Percentiles rank a stretch among this genome's conserved stretches.
These are phyloP conservation scores for Phytopythium ostracodes DNA, from an alignment of 352 stramenopile genomes.

Conservation along the genomic window DNA sequence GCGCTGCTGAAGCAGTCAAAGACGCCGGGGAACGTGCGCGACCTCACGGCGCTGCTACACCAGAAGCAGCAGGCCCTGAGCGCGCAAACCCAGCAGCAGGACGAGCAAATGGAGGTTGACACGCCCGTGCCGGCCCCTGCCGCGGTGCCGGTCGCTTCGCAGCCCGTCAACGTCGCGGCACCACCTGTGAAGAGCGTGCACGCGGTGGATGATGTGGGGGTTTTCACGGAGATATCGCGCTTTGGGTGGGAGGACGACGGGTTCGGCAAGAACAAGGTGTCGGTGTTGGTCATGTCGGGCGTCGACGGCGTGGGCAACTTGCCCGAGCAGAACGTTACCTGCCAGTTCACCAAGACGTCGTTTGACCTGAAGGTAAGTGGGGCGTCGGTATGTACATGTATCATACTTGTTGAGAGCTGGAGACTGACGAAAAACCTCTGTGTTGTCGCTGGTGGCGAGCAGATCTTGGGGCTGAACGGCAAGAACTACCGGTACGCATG, in stretches of 20 bases:
- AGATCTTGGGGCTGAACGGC: constrained; percentile 59
- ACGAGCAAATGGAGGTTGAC: constrained; percentile 20
- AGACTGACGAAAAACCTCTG: background rate
- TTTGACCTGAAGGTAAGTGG: constrained; percentile 75
- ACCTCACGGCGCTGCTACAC: constrained; percentile 54
- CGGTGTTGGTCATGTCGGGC: constrained; percentile 79
- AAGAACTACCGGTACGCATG: constrained; percentile 66
- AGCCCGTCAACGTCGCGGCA: constrained; percentile 22
- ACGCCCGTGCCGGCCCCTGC: background rate
- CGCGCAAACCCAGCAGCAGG: constrained; percentile 12
- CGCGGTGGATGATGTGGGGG: constrained; percentile 31
- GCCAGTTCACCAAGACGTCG: constrained; percentile 72
- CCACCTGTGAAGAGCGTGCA: constrained; percentile 15
- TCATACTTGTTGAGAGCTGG: background rate
- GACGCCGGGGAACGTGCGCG: constrained; percentile 50
- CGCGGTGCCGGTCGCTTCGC: constrained; percentile 13
- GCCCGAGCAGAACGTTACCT: constrained; percentile 67
- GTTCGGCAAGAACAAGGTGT: constrained; percentile 84
- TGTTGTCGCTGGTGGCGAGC: background rate
- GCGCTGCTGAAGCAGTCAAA: constrained; percentile 49
- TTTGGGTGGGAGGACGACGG: constrained; percentile 88
- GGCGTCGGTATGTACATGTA: constrained; percentile 2
- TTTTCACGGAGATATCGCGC: constrained; percentile 80
- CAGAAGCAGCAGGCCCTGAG: constrained; percentile 56
- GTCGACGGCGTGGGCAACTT: constrained; percentile 73